These are phyloP conservation scores for Strobilomyces echinocephalus DNA, from an alignment of 768 basidiomycete species.

Conservation along the genomic window DNA sequence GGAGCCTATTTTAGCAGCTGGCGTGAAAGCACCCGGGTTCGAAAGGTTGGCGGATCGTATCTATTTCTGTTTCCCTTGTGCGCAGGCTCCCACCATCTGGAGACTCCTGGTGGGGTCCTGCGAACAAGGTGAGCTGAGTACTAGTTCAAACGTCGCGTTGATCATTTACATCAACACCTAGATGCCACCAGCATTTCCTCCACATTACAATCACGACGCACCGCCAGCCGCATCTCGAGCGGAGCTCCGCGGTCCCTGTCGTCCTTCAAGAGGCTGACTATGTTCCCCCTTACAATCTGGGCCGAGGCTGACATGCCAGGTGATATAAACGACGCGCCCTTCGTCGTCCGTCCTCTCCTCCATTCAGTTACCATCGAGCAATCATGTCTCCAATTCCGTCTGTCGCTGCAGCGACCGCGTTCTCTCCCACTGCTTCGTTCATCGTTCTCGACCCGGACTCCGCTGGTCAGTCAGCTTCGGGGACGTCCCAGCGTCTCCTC, in stretches of 20 bases:
- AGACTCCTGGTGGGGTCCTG: no score
- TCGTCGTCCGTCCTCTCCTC: neutral
- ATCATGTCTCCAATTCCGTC: constrained; percentile 18
- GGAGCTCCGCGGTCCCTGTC: no score
- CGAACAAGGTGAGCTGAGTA: no score
- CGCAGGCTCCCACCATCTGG: no score
- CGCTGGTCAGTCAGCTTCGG: neutral
- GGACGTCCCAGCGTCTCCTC: neutral
- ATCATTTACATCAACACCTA: no score
- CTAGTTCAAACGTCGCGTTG: no score
- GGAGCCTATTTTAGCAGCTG: no score
- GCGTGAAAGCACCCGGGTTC: no score
- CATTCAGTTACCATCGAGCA: neutral
- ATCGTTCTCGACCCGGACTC: neutral
- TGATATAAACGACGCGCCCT: constrained; percentile 3
- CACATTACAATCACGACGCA: neutral
- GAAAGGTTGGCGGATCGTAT: no score
- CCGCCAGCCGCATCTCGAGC: neutral
- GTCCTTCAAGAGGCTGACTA: constrained; percentile 10
- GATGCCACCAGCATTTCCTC: no score
- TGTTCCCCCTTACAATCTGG: neutral
- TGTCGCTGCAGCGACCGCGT: constrained; percentile 7
- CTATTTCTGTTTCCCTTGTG: no score
- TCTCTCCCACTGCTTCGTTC: constrained; percentile 2
- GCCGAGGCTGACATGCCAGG: neutral